Evolutionary conservation across 1,284 basidiomycete genomes (phyloP).

Genomic region (Boletus mariae): DNA sequence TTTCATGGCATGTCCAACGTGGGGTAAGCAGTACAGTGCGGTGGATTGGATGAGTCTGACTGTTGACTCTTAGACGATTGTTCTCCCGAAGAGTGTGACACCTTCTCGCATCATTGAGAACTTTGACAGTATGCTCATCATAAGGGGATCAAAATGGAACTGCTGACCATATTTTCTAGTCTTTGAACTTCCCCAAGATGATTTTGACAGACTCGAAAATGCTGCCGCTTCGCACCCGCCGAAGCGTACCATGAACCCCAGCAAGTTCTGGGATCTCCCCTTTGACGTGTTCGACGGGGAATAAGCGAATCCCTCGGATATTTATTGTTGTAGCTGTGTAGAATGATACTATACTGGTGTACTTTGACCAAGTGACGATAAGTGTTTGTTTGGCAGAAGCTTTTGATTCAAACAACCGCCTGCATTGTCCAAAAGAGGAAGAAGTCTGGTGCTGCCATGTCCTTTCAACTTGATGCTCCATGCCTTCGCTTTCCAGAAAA

Average conservation of each 20-base stretch:
- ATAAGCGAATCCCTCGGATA: slow-evolving; percentile 3
- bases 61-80: slow-evolving; percentile 48
- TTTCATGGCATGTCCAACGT: slow-evolving; percentile 79
- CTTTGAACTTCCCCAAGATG: slow-evolving; percentile 47
- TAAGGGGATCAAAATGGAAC: neutral
- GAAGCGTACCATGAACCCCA: slow-evolving; percentile 59
- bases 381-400: slow-evolving; percentile 26
- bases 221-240: slow-evolving; percentile 54
- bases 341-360: too few species aligned
- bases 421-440: slow-evolving; percentile 11
- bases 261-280: slow-evolving; percentile 55
- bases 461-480: slow-evolving; percentile 43
- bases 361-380: slow-evolving; percentile 10
- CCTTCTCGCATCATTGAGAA: slow-evolving; percentile 71
- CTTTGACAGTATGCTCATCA: slow-evolving; percentile 45
- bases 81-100: slow-evolving; percentile 79
- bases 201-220: slow-evolving; percentile 58
- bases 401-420: slow-evolving; percentile 31
- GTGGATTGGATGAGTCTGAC: slow-evolving; percentile 1
- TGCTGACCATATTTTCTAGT: slow-evolving; percentile 35
- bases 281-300: slow-evolving; percentile 59
- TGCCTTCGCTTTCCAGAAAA: slow-evolving; percentile 67
- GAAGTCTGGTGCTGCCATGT: slow-evolving; percentile 15
- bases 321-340: too few species aligned
- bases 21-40: slow-evolving; percentile 48